These are phyloP conservation scores for Sphaceloma murrayae DNA, from an alignment of 2,329 filamentous ascomycete genomes.

Conservation along the genomic window DNA sequence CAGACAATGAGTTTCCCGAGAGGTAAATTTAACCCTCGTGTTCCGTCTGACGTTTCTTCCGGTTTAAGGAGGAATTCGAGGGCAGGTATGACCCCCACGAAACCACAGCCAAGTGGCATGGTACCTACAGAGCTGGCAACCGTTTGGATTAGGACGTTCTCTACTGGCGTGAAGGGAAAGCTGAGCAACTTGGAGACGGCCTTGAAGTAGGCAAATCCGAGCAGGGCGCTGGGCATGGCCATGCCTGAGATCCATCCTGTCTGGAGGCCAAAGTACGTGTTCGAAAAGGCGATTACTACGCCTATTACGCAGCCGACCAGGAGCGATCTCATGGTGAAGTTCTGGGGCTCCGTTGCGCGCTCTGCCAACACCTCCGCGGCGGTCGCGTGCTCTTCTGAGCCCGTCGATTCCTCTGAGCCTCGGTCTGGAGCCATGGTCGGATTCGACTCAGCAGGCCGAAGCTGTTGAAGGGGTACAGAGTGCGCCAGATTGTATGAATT, in stretches of 20 bases:
- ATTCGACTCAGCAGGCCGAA: neutral
- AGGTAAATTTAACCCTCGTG: slow-evolving; percentile 30
- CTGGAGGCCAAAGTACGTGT: slow-evolving; percentile 98
- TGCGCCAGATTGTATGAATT: slow-evolving; percentile 3
- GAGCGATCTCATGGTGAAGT: slow-evolving; percentile 78
- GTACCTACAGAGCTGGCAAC: slow-evolving; percentile 93
- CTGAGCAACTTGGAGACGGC: slow-evolving; percentile 60
- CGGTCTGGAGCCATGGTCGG: slow-evolving; percentile 29
- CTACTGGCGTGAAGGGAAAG: slow-evolving; percentile 81
- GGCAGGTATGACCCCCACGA: slow-evolving; percentile 88
- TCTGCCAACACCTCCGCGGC: slow-evolving; percentile 18
- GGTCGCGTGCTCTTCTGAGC: slow-evolving; percentile 6
- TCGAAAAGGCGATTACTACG: slow-evolving; percentile 86
- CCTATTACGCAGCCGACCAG: slow-evolving; percentile 74
- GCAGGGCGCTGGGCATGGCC: slow-evolving; percentile 91
- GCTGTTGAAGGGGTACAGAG: neutral
- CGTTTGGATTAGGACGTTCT: slow-evolving; percentile 94
- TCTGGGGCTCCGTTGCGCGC: slow-evolving; percentile 42
- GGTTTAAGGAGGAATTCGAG: slow-evolving; percentile 73
- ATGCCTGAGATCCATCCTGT: slow-evolving; percentile 78
- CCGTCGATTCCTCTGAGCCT: slow-evolving; percentile 20
- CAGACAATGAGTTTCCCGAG: slow-evolving; percentile 75
- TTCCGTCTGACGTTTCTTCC: slow-evolving; percentile 47
- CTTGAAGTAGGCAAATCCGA: slow-evolving; percentile 92
- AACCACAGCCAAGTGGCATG: slow-evolving; percentile 91